Evolutionary conservation across 2,329 filamentous ascomycete genomes (phyloP), one percentile per base, ranked within the genome.

Genomic region (Alternaria rosae): DNA sequence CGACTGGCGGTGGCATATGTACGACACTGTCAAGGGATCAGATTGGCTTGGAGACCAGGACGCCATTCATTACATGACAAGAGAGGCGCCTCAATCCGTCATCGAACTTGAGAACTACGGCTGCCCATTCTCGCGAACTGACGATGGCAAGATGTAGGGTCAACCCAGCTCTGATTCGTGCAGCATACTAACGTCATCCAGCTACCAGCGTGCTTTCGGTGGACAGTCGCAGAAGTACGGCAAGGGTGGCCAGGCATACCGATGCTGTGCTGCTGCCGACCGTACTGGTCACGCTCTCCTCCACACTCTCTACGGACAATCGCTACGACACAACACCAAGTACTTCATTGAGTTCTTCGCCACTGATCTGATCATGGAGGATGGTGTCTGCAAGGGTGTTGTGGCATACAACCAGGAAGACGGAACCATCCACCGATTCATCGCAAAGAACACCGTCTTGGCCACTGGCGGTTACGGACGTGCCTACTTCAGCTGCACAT

Each of bases 341-440:
- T 99, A 97, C 88, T 98, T 99, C 84, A 97, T 99, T 81, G 95
- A 98, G 84, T 98, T 94, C 87, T 99, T 98, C 81, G 95, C 94
- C 74, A 88, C 97, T 71, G 95, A 98, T 80, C 85, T 98, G 82
- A 91, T 99, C 76, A 98, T 98, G 95, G 91, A 97, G 84, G 92
- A 96, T 76, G 94, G 94, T 64, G 92, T 94, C 82, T 98, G 94
- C 86, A 94, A 94, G 72, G 95, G 95, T 88, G 92, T 98, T 71
- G 87, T 98, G 70, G 94, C 94, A 62, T 97, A 97, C 85, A 98
- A 97, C 88, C 94, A 97, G 84, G 94, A 99, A 84, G 95, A 99
- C 78, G 95, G 95, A 69, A 98, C 94, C 30, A 89, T 98, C 65
- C 95, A 99, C 86, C 90, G 95, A 77, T 97, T 99, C 90, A 89